Percentiles rank a stretch among this genome's conserved stretches.
Conservation (phyloP, 2,329 filamentous ascomycete species). For the Monilinia aucupariae region DNA sequence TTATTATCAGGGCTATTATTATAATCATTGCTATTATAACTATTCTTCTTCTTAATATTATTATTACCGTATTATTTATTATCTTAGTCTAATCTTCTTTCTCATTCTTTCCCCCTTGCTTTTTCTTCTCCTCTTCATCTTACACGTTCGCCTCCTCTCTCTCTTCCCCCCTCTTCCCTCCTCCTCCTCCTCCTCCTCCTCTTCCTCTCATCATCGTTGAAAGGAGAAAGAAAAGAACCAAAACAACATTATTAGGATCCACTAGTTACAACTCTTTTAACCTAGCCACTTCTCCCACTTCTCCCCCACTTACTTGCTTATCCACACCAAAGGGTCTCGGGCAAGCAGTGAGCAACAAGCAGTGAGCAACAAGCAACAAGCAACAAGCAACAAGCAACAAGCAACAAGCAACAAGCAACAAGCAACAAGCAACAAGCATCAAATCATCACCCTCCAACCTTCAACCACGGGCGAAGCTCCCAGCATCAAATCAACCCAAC, state of each 20-base stretch:
- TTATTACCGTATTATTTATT: too few species aligned
- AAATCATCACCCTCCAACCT: too few species aligned
- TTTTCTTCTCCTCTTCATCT: not conserved
- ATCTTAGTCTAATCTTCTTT: too few species aligned
- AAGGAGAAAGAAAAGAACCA: not conserved
- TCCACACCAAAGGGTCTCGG: slow-evolving; percentile 1
- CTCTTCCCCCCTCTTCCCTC: not conserved
- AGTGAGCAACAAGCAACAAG: too few species aligned
- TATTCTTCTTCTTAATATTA: too few species aligned
- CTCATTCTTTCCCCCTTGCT: not conserved
- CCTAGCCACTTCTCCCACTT: not conserved
- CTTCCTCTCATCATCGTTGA: not conserved
- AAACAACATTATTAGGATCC: not conserved
- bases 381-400: too few species aligned
- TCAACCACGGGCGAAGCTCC: not conserved
- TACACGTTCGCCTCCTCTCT: not conserved
- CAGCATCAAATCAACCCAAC: not conserved
- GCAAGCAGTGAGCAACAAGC: too few species aligned
- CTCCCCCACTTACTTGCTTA: slow-evolving; percentile 1
- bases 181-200: not conserved
- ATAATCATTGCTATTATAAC: too few species aligned
- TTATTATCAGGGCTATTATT: too few species aligned
- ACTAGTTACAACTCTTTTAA: slow-evolving; percentile 1
- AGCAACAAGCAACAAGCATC: too few species aligned
- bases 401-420: too few species aligned